phyloP scores from a whole-genome alignment of 345 rosid species.

The Eucalyptus leucophloia region DNA sequence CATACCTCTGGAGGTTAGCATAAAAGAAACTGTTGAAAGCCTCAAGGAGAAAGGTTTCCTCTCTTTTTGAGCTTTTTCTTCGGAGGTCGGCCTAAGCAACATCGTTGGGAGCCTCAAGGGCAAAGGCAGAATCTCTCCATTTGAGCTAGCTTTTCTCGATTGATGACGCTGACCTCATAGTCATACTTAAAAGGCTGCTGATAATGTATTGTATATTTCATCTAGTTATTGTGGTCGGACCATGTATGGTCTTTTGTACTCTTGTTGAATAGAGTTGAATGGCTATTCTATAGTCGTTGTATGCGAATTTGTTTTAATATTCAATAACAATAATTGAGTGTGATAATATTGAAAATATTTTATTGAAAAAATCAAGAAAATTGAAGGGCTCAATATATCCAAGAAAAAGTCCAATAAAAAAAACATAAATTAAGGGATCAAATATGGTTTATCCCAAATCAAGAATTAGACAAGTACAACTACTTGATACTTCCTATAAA shows the following conservation, averaged over 20 bases:
- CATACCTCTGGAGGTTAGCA: conserved; percentile 2
- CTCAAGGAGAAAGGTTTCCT: conserved; percentile 10
- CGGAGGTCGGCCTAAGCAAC: not conserved
- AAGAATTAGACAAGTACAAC: not conserved
- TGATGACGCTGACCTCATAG: not conserved
- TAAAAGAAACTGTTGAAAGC: conserved; percentile 8
- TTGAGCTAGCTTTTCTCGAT: not conserved
- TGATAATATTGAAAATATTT: not conserved
- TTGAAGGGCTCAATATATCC: not conserved
- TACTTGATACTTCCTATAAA: not conserved
- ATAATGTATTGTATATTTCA: not conserved
- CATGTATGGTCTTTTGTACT: not conserved
- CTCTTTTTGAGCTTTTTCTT: not conserved
- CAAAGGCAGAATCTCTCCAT: not conserved
- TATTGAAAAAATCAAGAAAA: not conserved
- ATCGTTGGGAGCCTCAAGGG: not conserved
- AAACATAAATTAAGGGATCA: not conserved
- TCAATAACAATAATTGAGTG: not conserved
- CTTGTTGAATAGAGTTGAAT: not conserved
- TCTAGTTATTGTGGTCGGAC: not conserved
- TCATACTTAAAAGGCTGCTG: not conserved
- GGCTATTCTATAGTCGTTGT: not conserved
- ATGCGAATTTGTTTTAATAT: not conserved
- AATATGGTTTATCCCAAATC: not conserved
- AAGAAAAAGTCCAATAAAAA: not conserved